phyloP scores from a whole-genome alignment of 1,139 yeast species.

The Citeromyces hawaiiensis region DNA sequence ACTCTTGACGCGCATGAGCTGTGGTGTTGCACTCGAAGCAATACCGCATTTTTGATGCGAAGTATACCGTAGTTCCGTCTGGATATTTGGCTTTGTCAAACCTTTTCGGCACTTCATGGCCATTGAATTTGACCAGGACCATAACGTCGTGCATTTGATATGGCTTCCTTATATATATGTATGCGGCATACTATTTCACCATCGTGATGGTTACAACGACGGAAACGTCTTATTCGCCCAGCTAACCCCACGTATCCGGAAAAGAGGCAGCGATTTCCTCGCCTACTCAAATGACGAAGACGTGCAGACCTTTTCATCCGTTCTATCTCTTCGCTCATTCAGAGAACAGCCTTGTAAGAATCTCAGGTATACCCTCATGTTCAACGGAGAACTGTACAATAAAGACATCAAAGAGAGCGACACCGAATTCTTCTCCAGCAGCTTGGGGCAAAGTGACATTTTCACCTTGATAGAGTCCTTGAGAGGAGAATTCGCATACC shows the following conservation, averaged over 20 bases:
- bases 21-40: no score
- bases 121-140: no score
- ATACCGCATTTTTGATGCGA: no score
- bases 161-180: no score
- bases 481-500: slow-evolving; percentile 77
- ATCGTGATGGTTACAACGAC: not conserved
- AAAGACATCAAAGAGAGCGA: slow-evolving; percentile 38
- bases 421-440: slow-evolving; percentile 25
- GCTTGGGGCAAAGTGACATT: slow-evolving; percentile 15
- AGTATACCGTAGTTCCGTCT: no score
- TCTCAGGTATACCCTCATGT: slow-evolving; percentile 35
- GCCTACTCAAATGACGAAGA: not conserved
- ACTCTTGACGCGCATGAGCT: no score
- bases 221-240: not conserved
- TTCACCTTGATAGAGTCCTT: slow-evolving; percentile 22
- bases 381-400: slow-evolving; percentile 83
- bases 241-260: not conserved
- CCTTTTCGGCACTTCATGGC: no score
- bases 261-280: slow-evolving; percentile 1
- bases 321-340: slow-evolving; percentile 60
- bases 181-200: not conserved
- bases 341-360: slow-evolving; percentile 49
- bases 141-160: no score
- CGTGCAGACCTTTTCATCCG: slow-evolving; percentile 39
- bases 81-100: no score